Evolutionary conservation across 805 yeast genomes (phyloP).

Genomic region (Jamesozyma gamospora): DNA sequence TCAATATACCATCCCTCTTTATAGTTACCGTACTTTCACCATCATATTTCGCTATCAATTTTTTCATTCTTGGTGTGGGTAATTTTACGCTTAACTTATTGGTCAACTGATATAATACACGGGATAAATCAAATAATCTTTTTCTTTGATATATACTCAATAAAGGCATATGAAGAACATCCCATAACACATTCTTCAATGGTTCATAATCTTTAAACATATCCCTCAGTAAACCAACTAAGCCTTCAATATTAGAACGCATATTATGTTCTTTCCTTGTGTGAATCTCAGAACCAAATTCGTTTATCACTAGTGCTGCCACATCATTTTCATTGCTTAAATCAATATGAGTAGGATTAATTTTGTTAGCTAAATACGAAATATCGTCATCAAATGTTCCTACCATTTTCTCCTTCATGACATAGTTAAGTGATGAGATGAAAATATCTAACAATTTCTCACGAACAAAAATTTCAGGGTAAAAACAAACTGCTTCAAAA

Average conservation of each 20-base stretch:
- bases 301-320: conserved; percentile 7
- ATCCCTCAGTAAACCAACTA: conserved; percentile 16
- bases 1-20: conserved; percentile 40
- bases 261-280: conserved; percentile 16
- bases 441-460: conserved; percentile 40
- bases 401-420: conserved; percentile 56
- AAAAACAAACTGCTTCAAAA: conserved; percentile 47
- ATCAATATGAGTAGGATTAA: conserved; percentile 16
- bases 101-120: conserved; percentile 52
- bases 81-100: conserved; percentile 54
- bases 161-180: conserved; percentile 50
- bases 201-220: conserved; percentile 38
- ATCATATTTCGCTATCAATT: conserved; percentile 47
- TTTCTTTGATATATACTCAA: conserved; percentile 52
- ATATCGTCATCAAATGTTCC: conserved; percentile 60
- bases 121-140: conserved; percentile 51
- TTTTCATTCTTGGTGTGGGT: conserved; percentile 57
- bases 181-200: conserved; percentile 56
- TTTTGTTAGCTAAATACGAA: conserved; percentile 24
- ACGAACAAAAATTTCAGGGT: conserved; percentile 44
- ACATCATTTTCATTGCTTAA: conserved; percentile 14
- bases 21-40: conserved; percentile 49
- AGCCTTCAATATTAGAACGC: conserved; percentile 23
- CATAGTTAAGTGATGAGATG: conserved; percentile 45
- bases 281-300: conserved; percentile 7